Conservation (phyloP, 306 rosid genomes). For the Erythrophleum fordii region DNA sequence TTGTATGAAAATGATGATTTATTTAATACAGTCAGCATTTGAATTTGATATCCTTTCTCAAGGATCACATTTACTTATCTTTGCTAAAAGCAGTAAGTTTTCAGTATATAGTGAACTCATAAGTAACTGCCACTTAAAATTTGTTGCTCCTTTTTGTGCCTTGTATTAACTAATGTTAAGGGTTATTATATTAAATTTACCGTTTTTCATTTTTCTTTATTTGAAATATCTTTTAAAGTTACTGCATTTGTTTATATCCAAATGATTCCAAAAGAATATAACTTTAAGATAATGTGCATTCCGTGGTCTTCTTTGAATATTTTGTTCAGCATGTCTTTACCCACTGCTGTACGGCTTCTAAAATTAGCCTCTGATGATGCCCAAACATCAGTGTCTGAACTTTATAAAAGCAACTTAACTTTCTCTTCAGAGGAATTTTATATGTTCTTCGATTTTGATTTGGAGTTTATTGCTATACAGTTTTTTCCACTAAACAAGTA, state of each 20-base stretch:
- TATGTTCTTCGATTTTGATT: background rate
- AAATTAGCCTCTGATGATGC: background rate
- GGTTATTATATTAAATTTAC: background rate
- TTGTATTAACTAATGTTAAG: background rate
- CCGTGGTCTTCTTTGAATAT: background rate
- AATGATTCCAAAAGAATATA: background rate
- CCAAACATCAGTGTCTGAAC: constrained; percentile 1
- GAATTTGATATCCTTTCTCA: background rate
- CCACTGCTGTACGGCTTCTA: background rate
- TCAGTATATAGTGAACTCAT: too few species aligned
- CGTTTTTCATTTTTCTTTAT: background rate
- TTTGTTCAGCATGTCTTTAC: background rate
- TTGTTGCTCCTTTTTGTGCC: background rate
- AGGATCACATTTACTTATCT: background rate
- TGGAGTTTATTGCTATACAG: background rate
- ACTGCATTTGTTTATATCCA: background rate
- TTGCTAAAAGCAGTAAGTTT: background rate
- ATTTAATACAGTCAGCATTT: background rate
- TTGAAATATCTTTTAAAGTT: background rate
- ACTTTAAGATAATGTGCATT: constrained; percentile 9
- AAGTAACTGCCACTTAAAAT: background rate
- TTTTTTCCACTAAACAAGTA: constrained; percentile 4
- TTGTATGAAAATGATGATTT: background rate
- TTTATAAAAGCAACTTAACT: background rate
- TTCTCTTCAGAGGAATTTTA: background rate